Evolutionary conservation across 1,139 yeast species (phyloP).

Genomic region (Lodderomyces jiufengensis): DNA sequence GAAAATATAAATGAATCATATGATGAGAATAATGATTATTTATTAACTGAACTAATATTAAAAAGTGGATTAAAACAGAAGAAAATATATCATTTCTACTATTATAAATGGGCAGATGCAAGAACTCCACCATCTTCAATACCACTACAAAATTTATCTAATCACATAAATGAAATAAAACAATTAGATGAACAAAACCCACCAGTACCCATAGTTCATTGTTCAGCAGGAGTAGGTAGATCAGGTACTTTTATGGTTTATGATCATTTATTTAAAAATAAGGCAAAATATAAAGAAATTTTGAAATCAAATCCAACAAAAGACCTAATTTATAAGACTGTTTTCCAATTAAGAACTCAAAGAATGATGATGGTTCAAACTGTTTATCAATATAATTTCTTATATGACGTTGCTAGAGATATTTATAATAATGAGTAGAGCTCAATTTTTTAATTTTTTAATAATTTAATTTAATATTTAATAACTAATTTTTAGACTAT

Average conservation of each 20-base stretch:
- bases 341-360: conserved; percentile 46
- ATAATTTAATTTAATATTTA: no score
- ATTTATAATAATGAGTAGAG: conserved; percentile 6
- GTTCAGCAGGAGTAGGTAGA: conserved; percentile 85
- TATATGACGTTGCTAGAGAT: conserved; percentile 27
- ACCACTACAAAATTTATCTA: conserved; percentile 34
- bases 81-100: conserved; percentile 50
- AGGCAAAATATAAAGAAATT: conserved; percentile 6
- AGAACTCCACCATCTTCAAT: conserved; percentile 40
- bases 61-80: conserved; percentile 23
- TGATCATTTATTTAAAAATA: conserved; percentile 42
- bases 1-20: conserved; percentile 18
- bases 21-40: conserved; percentile 22
- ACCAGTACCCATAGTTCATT: conserved; percentile 54
- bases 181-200: conserved; percentile 5
- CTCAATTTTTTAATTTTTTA: no score
- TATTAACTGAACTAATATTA: conserved; percentile 28
- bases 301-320: conserved; percentile 3
- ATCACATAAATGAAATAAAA: conserved; percentile 19
- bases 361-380: conserved; percentile 72
- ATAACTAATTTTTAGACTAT: no score
- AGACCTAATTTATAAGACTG: conserved; percentile 18
- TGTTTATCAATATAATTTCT: conserved; percentile 49
- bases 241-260: conserved; percentile 75
- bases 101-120: conserved; percentile 57